Base-by-base conservation (phyloP, 345 rosid genomes). In the Pugionium cornutum region DNA sequence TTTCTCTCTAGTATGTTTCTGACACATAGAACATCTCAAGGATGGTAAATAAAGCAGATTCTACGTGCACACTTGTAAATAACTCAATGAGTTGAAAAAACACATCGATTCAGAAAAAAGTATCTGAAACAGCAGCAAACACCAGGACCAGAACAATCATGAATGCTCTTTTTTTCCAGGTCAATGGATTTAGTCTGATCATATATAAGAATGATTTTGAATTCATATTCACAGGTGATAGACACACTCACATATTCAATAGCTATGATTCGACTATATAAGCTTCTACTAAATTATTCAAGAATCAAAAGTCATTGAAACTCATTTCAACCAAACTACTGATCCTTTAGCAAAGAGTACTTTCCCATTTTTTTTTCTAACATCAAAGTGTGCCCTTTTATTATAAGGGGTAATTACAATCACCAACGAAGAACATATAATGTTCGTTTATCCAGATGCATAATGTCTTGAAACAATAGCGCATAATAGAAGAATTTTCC, bases 1-100 rank as follows among this genome's bases (percentile, higher is more conserved):
- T 46, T 80, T 76, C 80, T 84, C 95, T 68, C 75, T 72, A 73
- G 64, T 71, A 70, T 88, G 81, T 49, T 77, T 83, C 97, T 94
- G 86, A 6, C 31, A 55, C 11, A 49, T 4, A 9, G 34, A 45
- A 32, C 30, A 56, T 27, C 45, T 25, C 63, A 63, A 33, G 26
- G 43, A 44, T 54, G 58, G 36, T 62, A 4, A 36, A 31, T 34
- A 37, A 65, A 61, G 36, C 69, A 31, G 32, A 49, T 34, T 54
- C 27, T 5, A 54, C 42, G 39, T 30, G 63, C 29, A 29, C 11
- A 37, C 29, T 27, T n/a, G 0, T 25, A 55, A 71, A 30, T 28
- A 55, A 10, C 47, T 36, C 30, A 53, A 27, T 18, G 10, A 51
- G 18, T 50, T 31, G 34, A 6, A 40, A 53, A 37, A 1, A 54